Evolutionary conservation across 805 yeast species (phyloP).

Genomic region (Peterozyma toletana): DNA sequence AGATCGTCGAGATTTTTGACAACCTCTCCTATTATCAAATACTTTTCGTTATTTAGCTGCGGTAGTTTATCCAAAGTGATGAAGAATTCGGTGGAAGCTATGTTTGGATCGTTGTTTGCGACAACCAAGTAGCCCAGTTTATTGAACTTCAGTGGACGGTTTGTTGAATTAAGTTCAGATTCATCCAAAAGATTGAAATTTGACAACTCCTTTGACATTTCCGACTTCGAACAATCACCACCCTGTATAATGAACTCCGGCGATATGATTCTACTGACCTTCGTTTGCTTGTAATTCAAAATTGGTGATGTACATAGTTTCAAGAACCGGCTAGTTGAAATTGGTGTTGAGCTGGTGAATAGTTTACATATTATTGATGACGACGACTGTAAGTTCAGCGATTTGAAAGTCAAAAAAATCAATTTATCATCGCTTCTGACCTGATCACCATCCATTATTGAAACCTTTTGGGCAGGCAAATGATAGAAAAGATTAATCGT

Average conservation of each 20-base stretch:
- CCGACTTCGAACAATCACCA: conserved; percentile 10
- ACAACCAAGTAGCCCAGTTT: not conserved
- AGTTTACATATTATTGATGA: conserved; percentile 9
- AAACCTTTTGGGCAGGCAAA: too few species aligned
- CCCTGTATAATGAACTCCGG: conserved; percentile 21
- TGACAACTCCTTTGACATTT: not conserved
- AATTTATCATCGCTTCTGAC: too few species aligned
- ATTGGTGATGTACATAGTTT: conserved; percentile 10
- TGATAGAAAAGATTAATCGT: too few species aligned
- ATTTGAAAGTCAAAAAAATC: conserved; percentile 2
- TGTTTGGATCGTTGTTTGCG: conserved; percentile 7
- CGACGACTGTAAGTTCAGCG: not conserved
- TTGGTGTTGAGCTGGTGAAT: conserved; percentile 9
- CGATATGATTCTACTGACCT: conserved; percentile 17
- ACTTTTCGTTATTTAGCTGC: conserved; percentile 10
- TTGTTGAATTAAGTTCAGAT: conserved; percentile 3
- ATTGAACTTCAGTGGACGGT: not conserved
- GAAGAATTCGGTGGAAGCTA: conserved; percentile 16
- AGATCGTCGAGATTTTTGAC: conserved; percentile 5
- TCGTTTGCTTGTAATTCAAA: conserved; percentile 12
- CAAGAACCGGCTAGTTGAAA: conserved; percentile 9
- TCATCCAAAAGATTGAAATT: not conserved
- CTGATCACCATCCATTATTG: too few species aligned
- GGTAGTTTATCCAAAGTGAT: conserved; percentile 15
- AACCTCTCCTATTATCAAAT: conserved; percentile 18